Conservation (phyloP, 2,329 filamentous ascomycete genomes). For the Pyricularia pennisetigena region DNA sequence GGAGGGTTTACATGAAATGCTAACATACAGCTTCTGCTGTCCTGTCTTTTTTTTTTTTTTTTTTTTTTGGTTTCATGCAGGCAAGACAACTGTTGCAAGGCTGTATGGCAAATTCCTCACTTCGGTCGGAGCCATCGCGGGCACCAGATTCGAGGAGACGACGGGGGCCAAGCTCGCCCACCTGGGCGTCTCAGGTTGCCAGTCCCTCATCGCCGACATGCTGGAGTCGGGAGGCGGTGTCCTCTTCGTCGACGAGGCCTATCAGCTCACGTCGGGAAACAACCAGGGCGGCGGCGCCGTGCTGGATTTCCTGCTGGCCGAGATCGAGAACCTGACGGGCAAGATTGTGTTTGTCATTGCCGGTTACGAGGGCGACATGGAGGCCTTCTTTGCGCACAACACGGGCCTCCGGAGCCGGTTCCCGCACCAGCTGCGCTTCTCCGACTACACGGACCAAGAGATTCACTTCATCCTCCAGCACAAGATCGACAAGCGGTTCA, state of each 20-base stretch:
- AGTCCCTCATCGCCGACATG: slow-evolving; percentile 47
- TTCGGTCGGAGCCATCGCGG: slow-evolving; percentile 51
- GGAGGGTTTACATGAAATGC: too few relatives aligned
- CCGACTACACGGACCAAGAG: slow-evolving; percentile 59
- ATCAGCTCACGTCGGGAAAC: slow-evolving; percentile 56
- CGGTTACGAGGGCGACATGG: slow-evolving; percentile 67
- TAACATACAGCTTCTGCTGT: neutral
- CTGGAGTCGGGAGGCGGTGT: slow-evolving; percentile 53
- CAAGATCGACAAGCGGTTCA: slow-evolving; percentile 44
- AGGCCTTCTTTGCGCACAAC: slow-evolving; percentile 66
- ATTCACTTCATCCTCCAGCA: slow-evolving; percentile 49
- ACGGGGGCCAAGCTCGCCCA: slow-evolving; percentile 58
- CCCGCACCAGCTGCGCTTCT: slow-evolving; percentile 54
- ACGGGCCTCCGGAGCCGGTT: slow-evolving; percentile 61
- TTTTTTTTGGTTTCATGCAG: slow-evolving; percentile 16
- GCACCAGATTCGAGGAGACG: slow-evolving; percentile 51
- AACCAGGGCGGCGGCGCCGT: slow-evolving; percentile 49
- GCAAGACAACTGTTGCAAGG: slow-evolving; percentile 68
- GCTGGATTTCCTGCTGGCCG: slow-evolving; percentile 60
- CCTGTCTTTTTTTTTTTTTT: too few relatives aligned
- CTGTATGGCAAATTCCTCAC: slow-evolving; percentile 58
- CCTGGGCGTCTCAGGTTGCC: slow-evolving; percentile 46
- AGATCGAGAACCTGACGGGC: slow-evolving; percentile 62
- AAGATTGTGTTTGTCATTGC: slow-evolving; percentile 65
- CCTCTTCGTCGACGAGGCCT: slow-evolving; percentile 72